Evolutionary conservation across 1,139 yeast species (phyloP).

Genomic region (Lodderomyces parapsilosis): DNA sequence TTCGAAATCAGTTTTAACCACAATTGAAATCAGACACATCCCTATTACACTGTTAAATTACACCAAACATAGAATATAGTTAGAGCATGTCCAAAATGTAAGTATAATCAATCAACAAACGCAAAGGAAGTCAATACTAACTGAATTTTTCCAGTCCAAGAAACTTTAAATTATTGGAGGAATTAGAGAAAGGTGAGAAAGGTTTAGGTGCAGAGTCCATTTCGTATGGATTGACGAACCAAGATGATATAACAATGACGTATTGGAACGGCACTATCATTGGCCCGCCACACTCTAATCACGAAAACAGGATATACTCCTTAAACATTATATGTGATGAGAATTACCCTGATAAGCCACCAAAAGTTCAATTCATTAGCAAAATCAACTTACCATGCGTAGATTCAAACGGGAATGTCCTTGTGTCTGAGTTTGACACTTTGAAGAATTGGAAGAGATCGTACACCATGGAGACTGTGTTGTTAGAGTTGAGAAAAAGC

Average conservation of each 20-base stretch:
- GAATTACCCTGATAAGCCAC: constrained; percentile 86
- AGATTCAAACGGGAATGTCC: constrained; percentile 66
- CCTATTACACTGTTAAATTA: background rate
- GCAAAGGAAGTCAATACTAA: background rate
- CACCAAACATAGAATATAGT: background rate
- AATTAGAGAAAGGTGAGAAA: constrained; percentile 96
- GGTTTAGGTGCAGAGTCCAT: constrained; percentile 97
- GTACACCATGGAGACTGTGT: constrained; percentile 87
- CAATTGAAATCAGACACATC: background rate
- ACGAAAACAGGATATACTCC: constrained; percentile 91
- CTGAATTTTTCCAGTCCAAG: constrained; percentile 65
- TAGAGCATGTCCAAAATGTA: constrained; percentile 41
- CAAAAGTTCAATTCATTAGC: constrained; percentile 73
- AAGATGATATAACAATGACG: constrained; percentile 89
- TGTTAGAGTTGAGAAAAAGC: constrained; percentile 76
- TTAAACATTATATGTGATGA: constrained; percentile 80
- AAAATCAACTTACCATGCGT: constrained; percentile 92
- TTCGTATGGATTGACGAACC: constrained; percentile 86
- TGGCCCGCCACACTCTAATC: constrained; percentile 95
- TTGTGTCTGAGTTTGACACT: constrained; percentile 60
- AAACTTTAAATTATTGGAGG: constrained; percentile 90
- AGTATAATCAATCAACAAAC: constrained; percentile 15
- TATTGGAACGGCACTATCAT: constrained; percentile 94
- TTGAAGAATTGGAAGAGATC: constrained; percentile 83
- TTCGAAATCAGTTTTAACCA: too few relatives aligned